Evolutionary conservation across 176 grass and related monocot genomes (phyloP).

Genomic region (Eleusine indica): DNA sequence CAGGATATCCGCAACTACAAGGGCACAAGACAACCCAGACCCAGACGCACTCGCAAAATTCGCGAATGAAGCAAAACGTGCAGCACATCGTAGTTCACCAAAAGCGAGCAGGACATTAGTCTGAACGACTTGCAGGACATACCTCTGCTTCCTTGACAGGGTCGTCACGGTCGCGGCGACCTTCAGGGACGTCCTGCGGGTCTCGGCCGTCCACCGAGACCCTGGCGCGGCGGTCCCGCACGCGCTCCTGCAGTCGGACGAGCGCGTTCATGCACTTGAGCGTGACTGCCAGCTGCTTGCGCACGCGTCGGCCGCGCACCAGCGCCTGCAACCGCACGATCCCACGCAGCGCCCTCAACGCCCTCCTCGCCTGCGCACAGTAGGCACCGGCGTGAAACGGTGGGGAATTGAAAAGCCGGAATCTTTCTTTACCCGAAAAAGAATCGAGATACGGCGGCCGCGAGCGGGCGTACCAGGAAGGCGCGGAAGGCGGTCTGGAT

Average conservation of each 20-base stretch:
- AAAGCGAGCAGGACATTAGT: background rate
- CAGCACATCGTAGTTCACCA: background rate
- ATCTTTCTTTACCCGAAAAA: background rate
- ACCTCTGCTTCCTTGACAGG: slow-evolving; percentile 78
- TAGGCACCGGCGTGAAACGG: background rate
- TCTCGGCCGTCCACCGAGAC: slow-evolving; percentile 44
- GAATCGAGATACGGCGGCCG: background rate
- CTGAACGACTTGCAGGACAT: background rate
- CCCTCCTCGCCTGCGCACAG: slow-evolving; percentile 68
- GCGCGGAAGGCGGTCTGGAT: slow-evolving; percentile 87
- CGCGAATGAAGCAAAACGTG: background rate
- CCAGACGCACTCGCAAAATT: background rate
- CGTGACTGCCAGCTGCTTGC: slow-evolving; percentile 77
- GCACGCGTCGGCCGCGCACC: slow-evolving; percentile 76
- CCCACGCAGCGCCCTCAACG: slow-evolving; percentile 69
- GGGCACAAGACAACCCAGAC: background rate
- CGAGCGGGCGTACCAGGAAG: slow-evolving; percentile 54
- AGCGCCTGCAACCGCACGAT: slow-evolving; percentile 87
- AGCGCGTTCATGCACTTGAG: slow-evolving; percentile 86
- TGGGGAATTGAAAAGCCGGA: background rate
- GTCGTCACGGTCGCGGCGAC: slow-evolving; percentile 35
- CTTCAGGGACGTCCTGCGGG: slow-evolving; percentile 38
- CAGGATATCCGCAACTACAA: background rate
- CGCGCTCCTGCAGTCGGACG: slow-evolving; percentile 70
- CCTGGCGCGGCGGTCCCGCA: slow-evolving; percentile 50